Base-by-base conservation (phyloP, 2,329 filamentous ascomycete species). In the Truncatella angustata region DNA sequence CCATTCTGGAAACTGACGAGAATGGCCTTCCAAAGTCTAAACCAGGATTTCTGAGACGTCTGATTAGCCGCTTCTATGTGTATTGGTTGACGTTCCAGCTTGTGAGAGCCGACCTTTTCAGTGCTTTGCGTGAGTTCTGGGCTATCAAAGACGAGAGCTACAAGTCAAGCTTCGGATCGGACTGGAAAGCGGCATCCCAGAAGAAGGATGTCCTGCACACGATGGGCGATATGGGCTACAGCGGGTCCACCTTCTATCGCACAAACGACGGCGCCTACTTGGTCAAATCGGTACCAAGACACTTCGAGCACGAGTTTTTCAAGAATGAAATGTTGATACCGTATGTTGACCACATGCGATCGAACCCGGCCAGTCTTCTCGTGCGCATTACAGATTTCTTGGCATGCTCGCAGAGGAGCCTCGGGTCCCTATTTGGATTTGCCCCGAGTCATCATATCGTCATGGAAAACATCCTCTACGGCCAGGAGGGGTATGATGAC, bases 391-490 rank as follows among this genome's bases (percentile, higher is more conserved):
- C 83, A 21, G 86, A 91, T 64, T 82, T 90, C 53, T 73, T 90
- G 0, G 77, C 81, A 48, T 76, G 78, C 0, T 74, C 78, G 0
- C 74, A 78, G 9, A 59, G 68, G 0, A 82, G 84, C 0, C 62
- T 91, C 1, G 87, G 87, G 1, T 76, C 79, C 1, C 59, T 84
- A 0, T 58, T 89, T 0, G 78, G 84, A 4, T 69, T 78, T 1
- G 81, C 85, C 0, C 87, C 88, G 0, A 82, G 81, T 1, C 86
- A 90, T 58, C 87, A 90, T 62, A 87, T 91, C 54, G 76, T 91
- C 60, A 91, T 91, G 88, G 87, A 90, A 65, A 91, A 91, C 62
- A 74, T 89, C 2, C 71, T 90, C 21, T 82, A 80, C 55, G 87
- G 86, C 2, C 77, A 82, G 56, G 72, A 74, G 12, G 68, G 72